Evolutionary conservation across 2,329 filamentous ascomycete species (phyloP), one percentile per base, ranked within the genome.

Genomic region (Chaetomium olivaceum): DNA sequence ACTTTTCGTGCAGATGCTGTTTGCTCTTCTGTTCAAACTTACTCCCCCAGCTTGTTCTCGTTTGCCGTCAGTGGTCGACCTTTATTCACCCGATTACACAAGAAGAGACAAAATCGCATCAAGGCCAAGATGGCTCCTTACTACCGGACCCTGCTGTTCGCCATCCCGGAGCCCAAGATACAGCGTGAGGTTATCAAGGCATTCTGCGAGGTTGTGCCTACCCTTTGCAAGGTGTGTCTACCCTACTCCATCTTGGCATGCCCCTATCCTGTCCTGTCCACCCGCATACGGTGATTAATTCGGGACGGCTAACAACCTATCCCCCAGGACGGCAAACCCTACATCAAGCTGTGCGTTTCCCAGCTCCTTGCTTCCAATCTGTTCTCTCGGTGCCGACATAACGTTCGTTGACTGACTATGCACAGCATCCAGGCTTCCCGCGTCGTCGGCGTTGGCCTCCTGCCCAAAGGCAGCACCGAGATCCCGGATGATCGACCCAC

Each of bases 311-410:
- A 39, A 61, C 46, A 8, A 5, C 12, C 1, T 51, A 23, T 21
- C n/a, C 39, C 33, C 14, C 57, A 92, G 90, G 84, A 90, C 71
- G 89, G 88, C 68, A 87, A 90, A 74, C 87, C 87, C 1, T 92
- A 92, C 75, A 90, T 92, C 69, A 76, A 87, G 54, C 81, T 81
- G 70, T 69, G 36, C 9, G 61, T 56, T 2, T 29, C 31, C 39
- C 6, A 50, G 29, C 9, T 8, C 51, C 14, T 12, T 19, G 16
- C 39, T 14, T 3, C 39, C 16, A n/a, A 19, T 4, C 39, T 43
- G 16, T 43, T 43, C 16, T 43, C 11, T 43, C 25, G 14, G 16
- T 5, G 29, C 1, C 14, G 25, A 4, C 48, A 14, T 19, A 14
- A 7, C 16, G 39, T n/a, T 43, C 39, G 16, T 9, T 31, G 23